Evolutionary conservation across 176 grass and related monocot species (phyloP).

Genomic region (Zea luxurians): DNA sequence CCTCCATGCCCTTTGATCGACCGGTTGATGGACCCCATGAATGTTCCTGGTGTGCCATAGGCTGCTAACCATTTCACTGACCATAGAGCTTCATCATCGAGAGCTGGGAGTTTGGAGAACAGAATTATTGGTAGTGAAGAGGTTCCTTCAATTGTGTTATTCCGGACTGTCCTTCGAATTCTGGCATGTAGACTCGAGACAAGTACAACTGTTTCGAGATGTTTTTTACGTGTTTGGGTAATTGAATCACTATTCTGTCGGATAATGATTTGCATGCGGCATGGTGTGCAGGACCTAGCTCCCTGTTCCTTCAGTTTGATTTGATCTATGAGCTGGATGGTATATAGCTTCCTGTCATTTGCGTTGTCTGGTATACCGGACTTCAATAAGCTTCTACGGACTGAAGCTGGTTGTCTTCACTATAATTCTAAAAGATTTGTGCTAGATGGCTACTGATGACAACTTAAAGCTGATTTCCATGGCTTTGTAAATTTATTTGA

Average conservation of each 20-base stretch:
- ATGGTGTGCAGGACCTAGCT: not conserved
- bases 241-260: not conserved
- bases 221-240: not conserved
- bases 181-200: not conserved
- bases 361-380: not conserved
- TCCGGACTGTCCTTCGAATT: not conserved
- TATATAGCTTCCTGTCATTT: not conserved
- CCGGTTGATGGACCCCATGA: too few species aligned
- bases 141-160: not conserved
- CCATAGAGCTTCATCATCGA: too few species aligned
- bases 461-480: not conserved
- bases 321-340: not conserved
- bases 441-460: not conserved
- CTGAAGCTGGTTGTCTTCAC: not conserved
- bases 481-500: not conserved
- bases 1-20: too few species aligned
- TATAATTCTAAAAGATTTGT: not conserved
- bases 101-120: too few species aligned
- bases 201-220: not conserved
- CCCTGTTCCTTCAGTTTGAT: not conserved
- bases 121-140: too few species aligned
- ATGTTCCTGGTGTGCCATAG: too few species aligned
- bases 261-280: not conserved
- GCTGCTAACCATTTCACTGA: too few species aligned
- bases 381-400: not conserved